These are phyloP conservation scores for Trichopus zeylanicus DNA, from an alignment of 116 monocot species.

Conservation along the genomic window DNA sequence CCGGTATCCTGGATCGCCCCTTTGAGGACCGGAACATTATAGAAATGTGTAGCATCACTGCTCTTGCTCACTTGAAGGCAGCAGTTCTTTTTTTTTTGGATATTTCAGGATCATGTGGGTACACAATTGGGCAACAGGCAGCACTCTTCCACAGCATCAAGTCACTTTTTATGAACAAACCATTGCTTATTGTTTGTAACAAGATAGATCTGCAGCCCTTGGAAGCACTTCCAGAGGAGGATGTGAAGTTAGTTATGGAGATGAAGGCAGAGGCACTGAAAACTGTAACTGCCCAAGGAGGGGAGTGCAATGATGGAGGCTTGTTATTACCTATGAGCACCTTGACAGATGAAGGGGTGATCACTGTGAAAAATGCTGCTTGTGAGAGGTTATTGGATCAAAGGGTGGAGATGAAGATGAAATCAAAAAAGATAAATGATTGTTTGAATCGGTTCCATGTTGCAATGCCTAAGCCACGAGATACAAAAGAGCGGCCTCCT, in stretches of 20 bases:
- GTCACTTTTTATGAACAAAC: conserved; percentile 70
- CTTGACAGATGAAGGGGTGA: conserved; percentile 65
- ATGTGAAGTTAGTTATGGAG: conserved; percentile 50
- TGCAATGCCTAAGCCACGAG: conserved; percentile 58
- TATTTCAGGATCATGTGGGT: conserved; percentile 69
- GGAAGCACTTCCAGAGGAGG: conserved; percentile 52
- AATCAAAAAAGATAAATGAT: conserved; percentile 66
- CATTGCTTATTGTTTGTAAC: conserved; percentile 61
- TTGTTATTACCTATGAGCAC: conserved; percentile 58
- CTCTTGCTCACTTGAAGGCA: conserved; percentile 55
- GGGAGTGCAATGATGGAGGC: conserved; percentile 34
- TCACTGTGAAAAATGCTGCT: conserved; percentile 64
- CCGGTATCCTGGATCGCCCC: conserved; percentile 62
- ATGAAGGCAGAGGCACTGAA: conserved; percentile 64
- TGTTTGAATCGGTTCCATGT: conserved; percentile 73
- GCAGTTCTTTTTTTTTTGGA: conserved; percentile 68
- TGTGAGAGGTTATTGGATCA: conserved; percentile 62
- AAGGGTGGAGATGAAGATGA: conserved; percentile 68
- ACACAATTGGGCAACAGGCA: conserved; percentile 53
- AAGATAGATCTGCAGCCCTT: conserved; percentile 69
- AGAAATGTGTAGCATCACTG: conserved; percentile 79
- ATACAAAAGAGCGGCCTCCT: conserved; percentile 52
- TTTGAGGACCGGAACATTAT: conserved; percentile 73
- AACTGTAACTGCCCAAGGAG: conserved; percentile 31
- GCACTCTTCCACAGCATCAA: conserved; percentile 75